Conservation (phyloP, 345 rosid species). For the Brassica juncea region DNA sequence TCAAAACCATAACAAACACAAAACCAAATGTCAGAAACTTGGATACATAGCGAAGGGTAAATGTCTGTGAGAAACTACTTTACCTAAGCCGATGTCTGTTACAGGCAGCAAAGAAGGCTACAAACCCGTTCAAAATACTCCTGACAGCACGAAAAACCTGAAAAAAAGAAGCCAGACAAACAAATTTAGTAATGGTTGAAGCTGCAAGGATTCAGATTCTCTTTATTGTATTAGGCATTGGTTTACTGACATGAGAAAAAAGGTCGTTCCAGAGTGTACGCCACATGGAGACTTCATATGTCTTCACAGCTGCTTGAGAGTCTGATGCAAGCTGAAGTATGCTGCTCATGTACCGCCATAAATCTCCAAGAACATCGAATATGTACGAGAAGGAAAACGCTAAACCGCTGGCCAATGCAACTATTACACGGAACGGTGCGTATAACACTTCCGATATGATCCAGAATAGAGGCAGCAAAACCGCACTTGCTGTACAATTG, state of each 20-base stretch:
- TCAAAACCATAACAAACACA: constrained; percentile 7
- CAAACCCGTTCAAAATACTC: constrained; percentile 86
- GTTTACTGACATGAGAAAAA: constrained; percentile 75
- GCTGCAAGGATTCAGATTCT: neutral
- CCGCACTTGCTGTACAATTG: constrained; percentile 53
- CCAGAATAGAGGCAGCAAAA: constrained; percentile 68
- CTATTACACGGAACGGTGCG: constrained; percentile 64
- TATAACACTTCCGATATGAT: constrained; percentile 66
- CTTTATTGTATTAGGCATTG: neutral
- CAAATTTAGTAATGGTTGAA: neutral
- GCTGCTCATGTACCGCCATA: constrained; percentile 61
- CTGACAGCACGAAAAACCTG: constrained; percentile 93
- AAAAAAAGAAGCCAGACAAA: constrained; percentile 27
- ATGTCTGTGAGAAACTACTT: neutral
- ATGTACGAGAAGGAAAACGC: constrained; percentile 50
- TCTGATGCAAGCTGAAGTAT: constrained; percentile 61
- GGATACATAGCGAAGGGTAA: neutral
- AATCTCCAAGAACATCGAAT: constrained; percentile 47
- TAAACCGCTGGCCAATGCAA: constrained; percentile 51
- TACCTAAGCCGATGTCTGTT: constrained; percentile 99
- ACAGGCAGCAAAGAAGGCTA: constrained; percentile 86
- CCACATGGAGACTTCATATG: constrained; percentile 81
- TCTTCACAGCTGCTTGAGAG: constrained; percentile 57
- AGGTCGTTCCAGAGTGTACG: constrained; percentile 95
- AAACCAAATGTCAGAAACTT: neutral